phyloP scores from a whole-genome alignment of 2,329 filamentous ascomycete genomes.

The Cordyceps cateniannulata region DNA sequence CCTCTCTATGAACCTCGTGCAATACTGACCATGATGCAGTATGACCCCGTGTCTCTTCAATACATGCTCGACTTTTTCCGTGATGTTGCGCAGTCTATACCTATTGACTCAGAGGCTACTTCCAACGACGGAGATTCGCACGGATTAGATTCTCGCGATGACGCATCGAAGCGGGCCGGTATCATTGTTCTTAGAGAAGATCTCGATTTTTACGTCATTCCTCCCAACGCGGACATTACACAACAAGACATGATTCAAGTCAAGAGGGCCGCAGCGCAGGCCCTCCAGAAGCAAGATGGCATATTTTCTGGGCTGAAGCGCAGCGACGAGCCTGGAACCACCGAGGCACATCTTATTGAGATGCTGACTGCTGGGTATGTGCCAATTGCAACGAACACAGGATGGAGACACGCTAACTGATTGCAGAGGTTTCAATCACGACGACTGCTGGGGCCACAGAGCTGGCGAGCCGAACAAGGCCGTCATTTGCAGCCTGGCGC shows the following conservation, averaged over 20 bases:
- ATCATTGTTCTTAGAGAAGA: conserved; percentile 97
- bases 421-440: conserved; percentile 85
- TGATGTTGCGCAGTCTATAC: conserved; percentile 92
- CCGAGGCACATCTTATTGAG: conserved; percentile 96
- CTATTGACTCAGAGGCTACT: conserved; percentile 62
- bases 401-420: conserved; percentile 14
- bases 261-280: conserved; percentile 82
- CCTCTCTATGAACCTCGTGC: neutral
- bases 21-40: conserved; percentile 49
- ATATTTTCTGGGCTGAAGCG: conserved; percentile 95
- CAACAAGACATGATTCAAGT: conserved; percentile 91
- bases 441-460: conserved; percentile 91
- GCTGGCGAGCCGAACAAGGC: conserved; percentile 98
- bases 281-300: conserved; percentile 81
- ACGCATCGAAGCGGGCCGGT: conserved; percentile 82
- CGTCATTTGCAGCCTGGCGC: conserved; percentile 91
- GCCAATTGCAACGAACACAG: neutral
- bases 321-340: conserved; percentile 92
- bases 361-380: conserved; percentile 96
- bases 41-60: conserved; percentile 90
- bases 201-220: conserved; percentile 95
- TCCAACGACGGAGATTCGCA: conserved; percentile 57
- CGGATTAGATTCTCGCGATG: conserved; percentile 68
- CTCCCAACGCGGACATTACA: conserved; percentile 75
- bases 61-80: conserved; percentile 99